These are phyloP conservation scores for Erodium chrysanthum DNA, from an alignment of 441 rosid genomes.

Conservation along the genomic window DNA sequence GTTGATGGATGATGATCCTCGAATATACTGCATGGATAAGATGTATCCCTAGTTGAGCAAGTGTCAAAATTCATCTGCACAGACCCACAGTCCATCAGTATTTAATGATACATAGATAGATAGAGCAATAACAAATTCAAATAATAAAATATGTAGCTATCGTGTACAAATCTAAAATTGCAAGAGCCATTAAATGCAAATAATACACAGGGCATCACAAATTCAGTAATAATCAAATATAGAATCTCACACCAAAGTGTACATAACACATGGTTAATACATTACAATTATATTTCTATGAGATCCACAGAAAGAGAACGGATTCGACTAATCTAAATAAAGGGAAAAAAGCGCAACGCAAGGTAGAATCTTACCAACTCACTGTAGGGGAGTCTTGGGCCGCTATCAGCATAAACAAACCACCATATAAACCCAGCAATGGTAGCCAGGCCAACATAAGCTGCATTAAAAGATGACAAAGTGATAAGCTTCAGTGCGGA, in stretches of 20 bases:
- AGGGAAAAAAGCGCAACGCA: conserved; percentile 2
- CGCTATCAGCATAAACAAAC: conserved; percentile 74
- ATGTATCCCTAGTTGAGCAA: conserved; percentile 71
- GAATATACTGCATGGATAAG: conserved; percentile 84
- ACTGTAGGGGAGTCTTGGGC: conserved; percentile 76
- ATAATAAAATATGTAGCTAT: background rate
- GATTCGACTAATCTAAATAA: conserved; percentile 12
- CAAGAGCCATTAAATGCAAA: conserved; percentile 1
- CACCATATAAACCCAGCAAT: conserved; percentile 99
- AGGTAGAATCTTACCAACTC: conserved; percentile 58
- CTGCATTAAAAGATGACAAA: conserved; percentile 35
- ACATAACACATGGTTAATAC: too few species aligned
- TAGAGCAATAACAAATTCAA: background rate
- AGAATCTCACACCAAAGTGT: background rate
- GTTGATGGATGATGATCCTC: conserved; percentile 96
- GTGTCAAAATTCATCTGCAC: conserved; percentile 89
- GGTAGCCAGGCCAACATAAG: conserved; percentile 96
- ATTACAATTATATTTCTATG: background rate
- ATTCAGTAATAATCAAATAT: background rate
- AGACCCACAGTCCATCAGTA: background rate
- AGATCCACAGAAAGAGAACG: background rate
- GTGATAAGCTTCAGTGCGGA: background rate
- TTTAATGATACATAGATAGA: background rate
- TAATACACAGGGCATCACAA: background rate
- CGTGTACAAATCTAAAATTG: background rate